These are phyloP conservation scores for Leishmania tarentolae DNA, from an alignment of 208 protist species.

Conservation along the genomic window DNA sequence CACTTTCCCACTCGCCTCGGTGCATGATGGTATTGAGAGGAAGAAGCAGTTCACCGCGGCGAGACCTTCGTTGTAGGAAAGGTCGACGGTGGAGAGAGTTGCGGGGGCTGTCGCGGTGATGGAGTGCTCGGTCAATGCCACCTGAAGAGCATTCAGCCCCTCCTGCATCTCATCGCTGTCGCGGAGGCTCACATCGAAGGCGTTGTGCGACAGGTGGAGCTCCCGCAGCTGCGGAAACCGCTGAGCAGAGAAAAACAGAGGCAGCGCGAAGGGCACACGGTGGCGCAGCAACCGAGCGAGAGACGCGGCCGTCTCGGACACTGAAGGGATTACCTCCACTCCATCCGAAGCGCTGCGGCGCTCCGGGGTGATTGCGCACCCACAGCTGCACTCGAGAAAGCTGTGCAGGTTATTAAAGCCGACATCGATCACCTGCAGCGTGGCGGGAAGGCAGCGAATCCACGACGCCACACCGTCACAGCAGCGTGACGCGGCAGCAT, in stretches of 20 bases:
- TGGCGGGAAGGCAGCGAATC: slow-evolving; percentile 62
- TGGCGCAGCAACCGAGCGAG: slow-evolving; percentile 44
- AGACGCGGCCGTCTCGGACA: not conserved
- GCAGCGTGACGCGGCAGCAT: not conserved
- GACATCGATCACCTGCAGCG: slow-evolving; percentile 67
- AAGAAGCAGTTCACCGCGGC: slow-evolving; percentile 55
- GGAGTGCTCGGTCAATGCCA: not conserved
- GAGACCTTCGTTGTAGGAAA: slow-evolving; percentile 53
- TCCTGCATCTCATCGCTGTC: slow-evolving; percentile 65
- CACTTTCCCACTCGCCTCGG: slow-evolving; percentile 5
- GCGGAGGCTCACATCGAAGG: slow-evolving; percentile 41
- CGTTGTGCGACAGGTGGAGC: slow-evolving; percentile 73
- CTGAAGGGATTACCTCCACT: not conserved
- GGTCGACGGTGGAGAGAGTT: slow-evolving; percentile 27
- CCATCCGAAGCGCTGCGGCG: not conserved
- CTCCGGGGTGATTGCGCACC: not conserved
- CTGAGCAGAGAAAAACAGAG: slow-evolving; percentile 60
- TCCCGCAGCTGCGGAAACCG: slow-evolving; percentile 55
- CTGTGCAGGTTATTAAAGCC: slow-evolving; percentile 70
- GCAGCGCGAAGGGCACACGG: slow-evolving; percentile 50
- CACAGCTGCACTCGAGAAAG: slow-evolving; percentile 57
- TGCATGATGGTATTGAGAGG: slow-evolving; percentile 14
- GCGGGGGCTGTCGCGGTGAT: not conserved
- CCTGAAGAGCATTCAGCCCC: slow-evolving; percentile 2
- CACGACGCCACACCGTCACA: slow-evolving; percentile 59